Evolutionary conservation across 2,329 filamentous ascomycete species (phyloP), one percentile per base, ranked within the genome.

Genomic region (Pseudocercospora fijiensis): DNA sequence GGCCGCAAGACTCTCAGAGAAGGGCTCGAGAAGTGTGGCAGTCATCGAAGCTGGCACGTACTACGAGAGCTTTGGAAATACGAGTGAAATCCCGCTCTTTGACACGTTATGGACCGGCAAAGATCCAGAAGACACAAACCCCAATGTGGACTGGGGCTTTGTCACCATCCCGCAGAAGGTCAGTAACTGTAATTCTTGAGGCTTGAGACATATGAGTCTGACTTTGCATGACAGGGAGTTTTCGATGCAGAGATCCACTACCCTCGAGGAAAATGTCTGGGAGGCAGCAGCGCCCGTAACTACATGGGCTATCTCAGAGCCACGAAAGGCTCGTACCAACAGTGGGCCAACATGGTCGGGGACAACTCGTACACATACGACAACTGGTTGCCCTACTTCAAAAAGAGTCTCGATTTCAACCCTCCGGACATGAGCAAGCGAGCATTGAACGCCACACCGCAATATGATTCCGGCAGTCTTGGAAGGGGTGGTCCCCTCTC

Each of bases 271-370:
- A 72, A 71, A 55, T 67, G 64, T 30, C 62, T 73, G 2, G 72
- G 71, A 45, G 70, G 73, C 20, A 66, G 57, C 28, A 70, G 68
- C 28, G 75, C 72, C 3, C 61, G 67, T 4, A 72, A 74, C 56
- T 58, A 45, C 56, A 58, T 58, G 56, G 47, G 28, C 8, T 30
- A 30, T 30, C 28, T 30, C 24, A 65, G 76, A 20, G 72, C 74
- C 4, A 77, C 76, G 3, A 66, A 63, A 9, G 75, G 69, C 11
- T 73, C 72, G 13, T 71, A 77, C 60, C 68, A 75, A 52, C 58
- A 57, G 47, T 79, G 77, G 77, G 76, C 76, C 4, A 69, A 78
- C 26, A 62, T 72, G 24, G 76, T 78, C 6, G 75, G 69, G 11
- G 77, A 79, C 59, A 60, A 75, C 53, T 61, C 72, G 37, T 74